These are phyloP conservation scores for Rhizopogon roseolus DNA, from an alignment of 768 basidiomycete species.

Conservation along the genomic window DNA sequence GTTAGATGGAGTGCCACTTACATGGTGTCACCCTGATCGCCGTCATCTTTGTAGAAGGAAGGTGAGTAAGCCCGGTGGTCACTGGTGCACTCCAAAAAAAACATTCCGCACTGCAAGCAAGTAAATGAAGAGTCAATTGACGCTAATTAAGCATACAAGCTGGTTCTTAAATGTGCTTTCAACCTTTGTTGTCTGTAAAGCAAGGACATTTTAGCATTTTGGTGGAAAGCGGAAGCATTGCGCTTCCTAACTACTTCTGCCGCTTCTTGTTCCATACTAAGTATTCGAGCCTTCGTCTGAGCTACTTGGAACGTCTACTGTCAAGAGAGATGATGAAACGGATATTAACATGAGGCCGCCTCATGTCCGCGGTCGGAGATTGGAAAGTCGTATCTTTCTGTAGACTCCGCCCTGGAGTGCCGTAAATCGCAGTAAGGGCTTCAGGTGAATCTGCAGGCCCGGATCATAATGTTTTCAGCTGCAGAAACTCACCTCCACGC, in stretches of 20 bases:
- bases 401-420: no score
- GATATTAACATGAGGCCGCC: no score
- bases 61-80: slow-evolving; percentile 18
- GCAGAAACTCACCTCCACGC: no score
- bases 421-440: no score
- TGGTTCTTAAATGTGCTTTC: slow-evolving; percentile 14
- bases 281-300: not conserved
- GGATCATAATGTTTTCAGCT: no score
- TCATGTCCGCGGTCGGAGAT: no score
- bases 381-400: no score
- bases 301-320: no score
- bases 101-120: slow-evolving; percentile 4
- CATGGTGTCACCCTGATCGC: slow-evolving; percentile 22
- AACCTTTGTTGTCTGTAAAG: slow-evolving; percentile 12
- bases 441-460: no score
- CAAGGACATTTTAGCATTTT: not conserved
- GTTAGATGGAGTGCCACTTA: slow-evolving; percentile 4
- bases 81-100: slow-evolving; percentile 17
- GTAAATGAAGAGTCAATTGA: not conserved
- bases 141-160: slow-evolving; percentile 4
- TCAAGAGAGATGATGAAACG: no score
- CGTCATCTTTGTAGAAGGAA: slow-evolving; percentile 15
- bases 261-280: not conserved
- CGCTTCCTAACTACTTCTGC: no score
- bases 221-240: not conserved